Base-by-base conservation (phyloP, 495 filamentous ascomycete genomes). In the Penicillium flavigenum region DNA sequence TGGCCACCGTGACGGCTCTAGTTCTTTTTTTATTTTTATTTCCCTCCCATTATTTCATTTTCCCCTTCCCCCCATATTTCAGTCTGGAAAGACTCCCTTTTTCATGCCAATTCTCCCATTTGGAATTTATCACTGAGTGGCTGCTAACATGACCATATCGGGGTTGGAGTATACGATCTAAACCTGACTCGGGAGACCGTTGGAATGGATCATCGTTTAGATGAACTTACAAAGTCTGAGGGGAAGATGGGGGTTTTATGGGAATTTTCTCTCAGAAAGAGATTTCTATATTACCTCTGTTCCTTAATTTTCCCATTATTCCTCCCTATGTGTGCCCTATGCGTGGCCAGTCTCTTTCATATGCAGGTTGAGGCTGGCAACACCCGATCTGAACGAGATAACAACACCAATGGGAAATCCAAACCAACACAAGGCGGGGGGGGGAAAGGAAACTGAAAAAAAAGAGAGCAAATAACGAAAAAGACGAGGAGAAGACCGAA, bases 151-250 rank as follows among this genome's bases (percentile, higher is more conserved):
- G 22, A 32, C 38, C 47, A 24, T 16, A 22, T 47, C 29, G 24
- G 34, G 31, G 26, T 36, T 43, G 56, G 55, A 61, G 57, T 68
- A 68, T 65, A 65, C 34, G 49, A 56, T 59, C 66, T 68, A 68
- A 68, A 62, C 63, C 63, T 51, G 55, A 68, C 65, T 68, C n/a
- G 63, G 66, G 56, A 64, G 66, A 64, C 63, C 61, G 63, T 68
- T 68, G 66, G 62, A 64, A 66, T 68, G 66, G 66, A 64, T 65
- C 65, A 57, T 65, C 63, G 56, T 51, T 58, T 34, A 32, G 39
- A 32, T 38, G 50, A 49, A 60, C 58, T 56, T 56, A 50, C 56
- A 17, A 41, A 39, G 42, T 42, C 51, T 38, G 50, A 27, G 60
- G 24, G 22, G 29, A 44, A 44, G n/a, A 36, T 41, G 44, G 31